phyloP scores from a whole-genome alignment of 805 yeast species.

The Candida orba region DNA sequence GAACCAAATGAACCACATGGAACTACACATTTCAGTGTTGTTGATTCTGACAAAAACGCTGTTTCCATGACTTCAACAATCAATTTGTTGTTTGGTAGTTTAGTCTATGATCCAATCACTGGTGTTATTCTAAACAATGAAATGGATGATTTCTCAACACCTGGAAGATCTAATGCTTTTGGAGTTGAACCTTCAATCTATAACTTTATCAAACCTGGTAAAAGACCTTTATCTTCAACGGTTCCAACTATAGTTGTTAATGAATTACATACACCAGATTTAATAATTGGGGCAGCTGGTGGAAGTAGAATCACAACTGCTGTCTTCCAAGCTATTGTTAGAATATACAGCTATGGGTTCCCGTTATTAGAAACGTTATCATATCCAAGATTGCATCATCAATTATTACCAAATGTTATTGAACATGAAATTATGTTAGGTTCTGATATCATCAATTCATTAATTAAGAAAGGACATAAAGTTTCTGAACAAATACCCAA shows the following conservation, averaged over 20 bases:
- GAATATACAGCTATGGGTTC: slow-evolving; percentile 52
- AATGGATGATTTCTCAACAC: slow-evolving; percentile 91
- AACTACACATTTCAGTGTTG: slow-evolving; percentile 78
- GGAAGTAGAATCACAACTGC: slow-evolving; percentile 84
- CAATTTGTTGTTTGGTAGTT: slow-evolving; percentile 75
- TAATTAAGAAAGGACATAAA: slow-evolving; percentile 43
- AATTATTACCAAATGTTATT: slow-evolving; percentile 65
- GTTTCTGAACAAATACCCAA: slow-evolving; percentile 36
- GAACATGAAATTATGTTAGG: slow-evolving; percentile 54
- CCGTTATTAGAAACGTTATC: slow-evolving; percentile 64
- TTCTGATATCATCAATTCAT: slow-evolving; percentile 28
- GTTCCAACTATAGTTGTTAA: slow-evolving; percentile 65
- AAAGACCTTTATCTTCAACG: slow-evolving; percentile 80
- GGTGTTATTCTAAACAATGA: slow-evolving; percentile 83
- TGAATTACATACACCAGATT: slow-evolving; percentile 43
- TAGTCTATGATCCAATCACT: slow-evolving; percentile 72
- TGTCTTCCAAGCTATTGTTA: slow-evolving; percentile 69
- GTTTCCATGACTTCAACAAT: slow-evolving; percentile 87
- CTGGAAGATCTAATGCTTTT: slow-evolving; percentile 65
- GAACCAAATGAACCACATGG: slow-evolving; percentile 81
- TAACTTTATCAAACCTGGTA: slow-evolving; percentile 68
- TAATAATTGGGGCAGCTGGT: slow-evolving; percentile 89
- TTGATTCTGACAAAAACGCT: slow-evolving; percentile 70
- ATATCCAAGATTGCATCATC: slow-evolving; percentile 84
- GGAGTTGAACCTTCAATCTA: slow-evolving; percentile 73